phyloP scores from a whole-genome alignment of 2,329 filamentous ascomycete genomes.

The Ceratocystiopsis brevicomis region DNA sequence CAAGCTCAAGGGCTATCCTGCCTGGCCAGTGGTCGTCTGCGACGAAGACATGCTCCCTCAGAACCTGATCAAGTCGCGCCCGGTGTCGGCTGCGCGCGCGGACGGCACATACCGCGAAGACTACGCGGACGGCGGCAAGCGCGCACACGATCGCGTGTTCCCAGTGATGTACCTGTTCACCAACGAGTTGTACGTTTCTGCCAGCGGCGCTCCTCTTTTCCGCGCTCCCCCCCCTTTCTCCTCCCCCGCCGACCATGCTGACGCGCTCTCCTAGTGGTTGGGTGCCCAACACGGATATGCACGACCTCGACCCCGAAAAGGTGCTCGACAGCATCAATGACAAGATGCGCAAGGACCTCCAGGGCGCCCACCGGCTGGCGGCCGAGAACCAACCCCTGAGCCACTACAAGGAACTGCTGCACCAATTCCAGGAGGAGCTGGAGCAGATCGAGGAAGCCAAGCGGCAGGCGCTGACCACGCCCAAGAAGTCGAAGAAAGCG shows the following conservation, averaged over 20 bases:
- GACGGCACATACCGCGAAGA: constrained; percentile 81
- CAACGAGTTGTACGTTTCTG: constrained; percentile 77
- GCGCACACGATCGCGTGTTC: constrained; percentile 67
- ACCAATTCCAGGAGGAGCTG: constrained; percentile 47
- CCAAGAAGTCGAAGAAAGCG: constrained; percentile 30
- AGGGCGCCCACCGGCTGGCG: constrained; percentile 63
- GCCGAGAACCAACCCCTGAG: constrained; percentile 58
- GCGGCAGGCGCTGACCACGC: constrained; percentile 15
- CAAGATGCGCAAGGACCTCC: constrained; percentile 65
- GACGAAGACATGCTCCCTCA: constrained; percentile 87
- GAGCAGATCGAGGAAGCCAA: constrained; percentile 35
- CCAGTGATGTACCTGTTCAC: constrained; percentile 89
- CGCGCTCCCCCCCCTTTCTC: not conserved
- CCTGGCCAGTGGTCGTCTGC: constrained; percentile 87
- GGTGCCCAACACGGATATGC: constrained; percentile 71
- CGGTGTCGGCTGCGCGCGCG: constrained; percentile 60
- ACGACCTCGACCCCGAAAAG: constrained; percentile 54
- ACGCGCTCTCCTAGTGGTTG: constrained; percentile 45
- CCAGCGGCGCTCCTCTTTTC: constrained; percentile 1
- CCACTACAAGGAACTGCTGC: constrained; percentile 68
- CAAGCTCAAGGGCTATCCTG: constrained; percentile 82
- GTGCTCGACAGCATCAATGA: constrained; percentile 49
- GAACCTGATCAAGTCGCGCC: constrained; percentile 55
- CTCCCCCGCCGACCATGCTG: not conserved
- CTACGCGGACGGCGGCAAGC: constrained; percentile 74